Percentiles rank a stretch among this genome's conserved stretches.
Evolutionary conservation across 441 rosid species (phyloP).

Genomic region (Syzygium malaccense): DNA sequence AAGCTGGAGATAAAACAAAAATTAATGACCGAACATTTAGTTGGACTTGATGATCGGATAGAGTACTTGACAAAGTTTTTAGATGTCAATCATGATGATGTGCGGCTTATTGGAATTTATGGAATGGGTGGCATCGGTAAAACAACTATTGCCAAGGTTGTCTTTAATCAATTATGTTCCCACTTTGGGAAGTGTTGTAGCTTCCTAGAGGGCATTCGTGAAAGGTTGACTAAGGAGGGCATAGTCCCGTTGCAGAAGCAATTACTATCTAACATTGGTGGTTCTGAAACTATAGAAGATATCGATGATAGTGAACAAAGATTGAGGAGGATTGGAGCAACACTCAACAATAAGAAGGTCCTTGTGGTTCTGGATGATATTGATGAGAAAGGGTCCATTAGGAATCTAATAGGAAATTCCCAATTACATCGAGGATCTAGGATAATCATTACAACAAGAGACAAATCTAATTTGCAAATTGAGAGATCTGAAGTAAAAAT

Average conservation of each 20-base stretch:
- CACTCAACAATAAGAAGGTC: too few species aligned
- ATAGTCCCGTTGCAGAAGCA: neutral
- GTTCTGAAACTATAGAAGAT: too few species aligned
- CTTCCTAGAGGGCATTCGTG: neutral
- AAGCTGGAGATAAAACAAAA: neutral
- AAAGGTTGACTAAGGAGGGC: neutral
- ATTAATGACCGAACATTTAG: neutral
- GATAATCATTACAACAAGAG: too few species aligned
- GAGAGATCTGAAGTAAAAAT: too few species aligned
- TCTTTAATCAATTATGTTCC: neutral
- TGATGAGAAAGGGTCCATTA: fast-evolving
- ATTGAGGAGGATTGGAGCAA: neutral
- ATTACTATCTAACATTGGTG: fast-evolving
- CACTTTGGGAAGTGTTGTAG: neutral
- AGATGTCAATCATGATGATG: neutral
- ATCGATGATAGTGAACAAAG: neutral
- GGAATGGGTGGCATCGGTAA: neutral
- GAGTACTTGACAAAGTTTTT: neutral
- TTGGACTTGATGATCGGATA: neutral
- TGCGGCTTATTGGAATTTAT: neutral
- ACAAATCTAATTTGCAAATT: too few species aligned
- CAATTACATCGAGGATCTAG: fast-evolving
- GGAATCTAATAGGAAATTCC: fast-evolving
- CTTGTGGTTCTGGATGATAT: neutral
- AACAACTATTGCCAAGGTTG: neutral